These are phyloP conservation scores for Scheffersomyces coipomensis DNA, from an alignment of 805 yeast species.

Conservation along the genomic window DNA sequence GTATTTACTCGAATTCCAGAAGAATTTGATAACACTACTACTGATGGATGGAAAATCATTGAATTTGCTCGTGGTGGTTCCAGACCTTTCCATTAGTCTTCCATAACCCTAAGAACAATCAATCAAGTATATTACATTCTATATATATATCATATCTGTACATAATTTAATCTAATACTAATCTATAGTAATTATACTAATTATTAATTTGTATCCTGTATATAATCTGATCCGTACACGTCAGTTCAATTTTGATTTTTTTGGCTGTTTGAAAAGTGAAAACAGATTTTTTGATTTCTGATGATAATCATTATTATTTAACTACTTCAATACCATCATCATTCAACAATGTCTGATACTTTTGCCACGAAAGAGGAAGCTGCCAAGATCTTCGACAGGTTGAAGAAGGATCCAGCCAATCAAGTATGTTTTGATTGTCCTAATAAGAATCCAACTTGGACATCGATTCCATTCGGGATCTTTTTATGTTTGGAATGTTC, in stretches of 20 bases:
- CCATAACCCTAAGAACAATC: neutral
- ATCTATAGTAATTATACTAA: neutral
- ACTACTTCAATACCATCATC: too few species aligned
- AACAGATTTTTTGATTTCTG: too few species aligned
- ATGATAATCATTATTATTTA: too few species aligned
- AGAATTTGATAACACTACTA: conserved; percentile 81
- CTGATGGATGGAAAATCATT: conserved; percentile 96
- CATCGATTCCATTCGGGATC: conserved; percentile 95
- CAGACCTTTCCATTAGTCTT: conserved; percentile 61
- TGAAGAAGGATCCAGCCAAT: conserved; percentile 69
- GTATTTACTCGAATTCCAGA: conserved; percentile 92
- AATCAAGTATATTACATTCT: too few species aligned
- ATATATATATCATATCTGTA: too few species aligned
- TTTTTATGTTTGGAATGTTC: conserved; percentile 92
- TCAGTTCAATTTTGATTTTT: too few species aligned
- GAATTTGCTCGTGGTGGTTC: conserved; percentile 95
- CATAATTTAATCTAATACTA: neutral
- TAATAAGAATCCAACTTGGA: conserved; percentile 96
- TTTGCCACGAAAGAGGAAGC: conserved; percentile 72
- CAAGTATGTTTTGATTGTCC: conserved; percentile 91
- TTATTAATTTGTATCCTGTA: too few species aligned
- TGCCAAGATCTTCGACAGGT: conserved; percentile 58
- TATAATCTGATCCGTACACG: too few species aligned
- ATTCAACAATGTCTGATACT: conserved; percentile 47
- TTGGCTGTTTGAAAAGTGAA: too few species aligned